Conservation (phyloP, 331 rosid species). For the Arachis monticola region DNA sequence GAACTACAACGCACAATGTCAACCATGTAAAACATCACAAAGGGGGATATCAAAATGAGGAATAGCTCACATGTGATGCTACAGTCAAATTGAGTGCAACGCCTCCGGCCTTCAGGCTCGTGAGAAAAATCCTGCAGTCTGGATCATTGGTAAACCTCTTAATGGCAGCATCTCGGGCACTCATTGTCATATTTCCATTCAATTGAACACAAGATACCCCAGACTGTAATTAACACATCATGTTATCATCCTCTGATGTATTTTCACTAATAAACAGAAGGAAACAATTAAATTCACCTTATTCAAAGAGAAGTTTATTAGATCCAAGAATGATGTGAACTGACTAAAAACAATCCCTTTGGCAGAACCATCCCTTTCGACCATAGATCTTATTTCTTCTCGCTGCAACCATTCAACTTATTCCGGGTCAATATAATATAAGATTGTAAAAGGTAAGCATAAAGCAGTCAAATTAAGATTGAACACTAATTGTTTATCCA, state of each 20-base stretch:
- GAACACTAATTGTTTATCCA: neutral
- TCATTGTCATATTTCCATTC: slow-evolving; percentile 82
- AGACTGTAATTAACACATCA: slow-evolving; percentile 62
- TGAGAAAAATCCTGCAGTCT: slow-evolving; percentile 87
- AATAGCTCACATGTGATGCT: slow-evolving; percentile 80
- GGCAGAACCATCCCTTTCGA: slow-evolving; percentile 95
- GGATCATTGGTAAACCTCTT: slow-evolving; percentile 77
- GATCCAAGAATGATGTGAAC: slow-evolving; percentile 95
- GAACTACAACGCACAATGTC: slow-evolving; percentile 5
- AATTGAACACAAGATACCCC: slow-evolving; percentile 81
- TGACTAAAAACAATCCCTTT: slow-evolving; percentile 95
- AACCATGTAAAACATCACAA: slow-evolving; percentile 16
- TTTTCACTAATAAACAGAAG: slow-evolving; percentile 11
- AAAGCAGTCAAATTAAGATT: neutral
- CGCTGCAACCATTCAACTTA: slow-evolving; percentile 57
- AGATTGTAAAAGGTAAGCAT: slow-evolving; percentile 16
- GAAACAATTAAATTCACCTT: slow-evolving; percentile 54
- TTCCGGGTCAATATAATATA: slow-evolving; percentile 16
- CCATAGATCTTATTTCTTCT: slow-evolving; percentile 93
- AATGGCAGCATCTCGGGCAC: slow-evolving; percentile 77
- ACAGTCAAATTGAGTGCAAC: slow-evolving; percentile 92
- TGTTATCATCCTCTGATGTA: slow-evolving; percentile 29
- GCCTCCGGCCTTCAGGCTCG: slow-evolving; percentile 99
- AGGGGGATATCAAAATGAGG: slow-evolving; percentile 15
- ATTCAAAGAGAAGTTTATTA: slow-evolving; percentile 73